phyloP scores from a whole-genome alignment of 257 asterid genomes.

The Nicotiana tabacum region DNA sequence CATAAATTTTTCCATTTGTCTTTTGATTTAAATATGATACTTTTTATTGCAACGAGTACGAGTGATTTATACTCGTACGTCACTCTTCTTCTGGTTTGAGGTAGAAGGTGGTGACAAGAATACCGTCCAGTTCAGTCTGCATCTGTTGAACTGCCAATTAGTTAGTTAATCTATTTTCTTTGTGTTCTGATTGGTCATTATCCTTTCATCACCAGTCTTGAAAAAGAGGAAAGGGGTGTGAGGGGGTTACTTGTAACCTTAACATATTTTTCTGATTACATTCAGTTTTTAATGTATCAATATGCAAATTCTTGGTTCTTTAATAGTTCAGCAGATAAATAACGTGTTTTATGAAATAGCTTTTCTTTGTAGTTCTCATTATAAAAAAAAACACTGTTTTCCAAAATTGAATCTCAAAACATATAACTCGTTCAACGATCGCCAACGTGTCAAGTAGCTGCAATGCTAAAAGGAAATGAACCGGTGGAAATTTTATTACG shows the following conservation, averaged over 20 bases:
- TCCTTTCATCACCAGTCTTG: neutral
- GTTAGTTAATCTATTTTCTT: neutral
- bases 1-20: no score
- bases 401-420: neutral
- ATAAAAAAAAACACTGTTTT: neutral
- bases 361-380: no score
- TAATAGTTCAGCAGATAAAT: neutral
- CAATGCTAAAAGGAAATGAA: no score
- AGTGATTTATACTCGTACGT: constrained; percentile 71
- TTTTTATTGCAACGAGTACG: constrained; percentile 72
- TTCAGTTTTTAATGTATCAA: neutral
- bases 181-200: neutral
- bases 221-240: neutral
- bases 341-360: no score
- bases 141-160: neutral
- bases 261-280: neutral
- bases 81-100: constrained; percentile 80
- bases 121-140: neutral
- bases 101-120: constrained; percentile 34
- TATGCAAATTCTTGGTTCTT: neutral
- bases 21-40: no score
- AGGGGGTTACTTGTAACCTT: neutral
- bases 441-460: no score
- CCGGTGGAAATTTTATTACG: no score
- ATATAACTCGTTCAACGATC: no score